Base-by-base conservation (phyloP, 208 protist genomes). In the Leishmania braziliensis region DNA sequence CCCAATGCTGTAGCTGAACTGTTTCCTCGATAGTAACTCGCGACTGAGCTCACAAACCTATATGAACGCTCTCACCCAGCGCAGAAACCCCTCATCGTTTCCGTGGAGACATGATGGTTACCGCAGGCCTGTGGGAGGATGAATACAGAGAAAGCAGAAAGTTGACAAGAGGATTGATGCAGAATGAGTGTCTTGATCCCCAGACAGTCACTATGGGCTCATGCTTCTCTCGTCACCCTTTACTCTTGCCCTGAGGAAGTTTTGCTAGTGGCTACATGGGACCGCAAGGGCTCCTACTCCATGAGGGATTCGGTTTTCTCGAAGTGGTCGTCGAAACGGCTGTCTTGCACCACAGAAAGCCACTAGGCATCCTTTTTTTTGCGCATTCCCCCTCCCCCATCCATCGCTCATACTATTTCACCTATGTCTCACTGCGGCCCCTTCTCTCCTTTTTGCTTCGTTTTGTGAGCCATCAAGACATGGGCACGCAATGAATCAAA, bases 1-100 rank as follows among this genome's bases (percentile, higher is more conserved):
- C 74, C 66, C 51, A 66, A 80, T 16, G 77, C 72, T 76, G 51
- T 76, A 63, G 33, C 5, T 62, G 23, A 76, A 8, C n/a, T 29
- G 4, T 39, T 26, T 62, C 29, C 26, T 62, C 51, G 53, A 73
- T 23, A 36, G n/a, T 26, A 53, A 33, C 6, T 73, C 43, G 9
- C 23, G 6, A 54, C 46, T 16, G 46, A 50, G 33, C 66, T 8
- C 39, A 23, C 39, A 29, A 33, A 50, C 1, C 36, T 50, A 71
- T 71, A 3, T 46, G 9, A 10, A 48, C n/a, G 29, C 0, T 71
- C 18, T 26, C 23, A 50, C 18, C 20, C 1, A 14, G 5, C 18
- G 69, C 48, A 26, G 18, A 73, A 29, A 54, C 23, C 0, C 16
- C 43, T 8, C 23, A 26, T 51, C 26, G 39, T 36, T 8, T 54